These are phyloP conservation scores for Ilyonectria robusta DNA, from an alignment of 2,329 filamentous ascomycete species.

Conservation along the genomic window DNA sequence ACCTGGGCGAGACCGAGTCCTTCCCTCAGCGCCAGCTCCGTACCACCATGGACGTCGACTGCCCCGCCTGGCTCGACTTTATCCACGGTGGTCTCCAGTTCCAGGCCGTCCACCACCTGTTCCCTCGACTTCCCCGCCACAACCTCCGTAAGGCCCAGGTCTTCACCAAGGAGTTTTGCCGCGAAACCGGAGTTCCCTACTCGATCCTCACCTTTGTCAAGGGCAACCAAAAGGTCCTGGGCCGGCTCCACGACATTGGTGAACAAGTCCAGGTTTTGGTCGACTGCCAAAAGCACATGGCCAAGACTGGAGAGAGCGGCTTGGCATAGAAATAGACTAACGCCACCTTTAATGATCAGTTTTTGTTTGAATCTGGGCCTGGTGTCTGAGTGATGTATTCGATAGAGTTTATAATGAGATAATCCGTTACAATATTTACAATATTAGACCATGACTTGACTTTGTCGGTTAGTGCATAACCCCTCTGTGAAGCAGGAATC, in stretches of 20 bases:
- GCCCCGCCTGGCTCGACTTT: constrained; percentile 79
- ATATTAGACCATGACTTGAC: no score
- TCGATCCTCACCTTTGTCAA: constrained; percentile 73
- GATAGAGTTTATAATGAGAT: no score
- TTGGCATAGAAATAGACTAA: constrained; percentile 42
- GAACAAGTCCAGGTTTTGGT: constrained; percentile 73
- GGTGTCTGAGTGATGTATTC: no score
- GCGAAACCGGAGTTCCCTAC: constrained; percentile 75
- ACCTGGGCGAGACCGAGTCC: constrained; percentile 75
- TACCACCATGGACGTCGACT: constrained; percentile 82
- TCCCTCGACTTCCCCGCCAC: constrained; percentile 77
- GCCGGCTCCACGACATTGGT: constrained; percentile 68
- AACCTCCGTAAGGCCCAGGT: constrained; percentile 74
- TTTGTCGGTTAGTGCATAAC: no score
- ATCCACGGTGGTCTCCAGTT: constrained; percentile 82
- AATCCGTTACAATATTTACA: no score
- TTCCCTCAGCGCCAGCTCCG: constrained; percentile 79
- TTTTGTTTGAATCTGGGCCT: not conserved
- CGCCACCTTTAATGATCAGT: constrained; percentile 1
- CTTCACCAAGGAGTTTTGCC: constrained; percentile 74
- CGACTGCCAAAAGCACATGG: constrained; percentile 69
- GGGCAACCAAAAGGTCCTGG: constrained; percentile 69
- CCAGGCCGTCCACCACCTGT: constrained; percentile 80
- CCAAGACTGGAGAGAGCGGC: constrained; percentile 61
- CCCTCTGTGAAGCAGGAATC: no score